A percentile compares a stretch with the other conserved stretches of the same genome.
Evolutionary conservation across 1,284 basidiomycete species (phyloP).

Genomic region (Prillingera fragicola): DNA sequence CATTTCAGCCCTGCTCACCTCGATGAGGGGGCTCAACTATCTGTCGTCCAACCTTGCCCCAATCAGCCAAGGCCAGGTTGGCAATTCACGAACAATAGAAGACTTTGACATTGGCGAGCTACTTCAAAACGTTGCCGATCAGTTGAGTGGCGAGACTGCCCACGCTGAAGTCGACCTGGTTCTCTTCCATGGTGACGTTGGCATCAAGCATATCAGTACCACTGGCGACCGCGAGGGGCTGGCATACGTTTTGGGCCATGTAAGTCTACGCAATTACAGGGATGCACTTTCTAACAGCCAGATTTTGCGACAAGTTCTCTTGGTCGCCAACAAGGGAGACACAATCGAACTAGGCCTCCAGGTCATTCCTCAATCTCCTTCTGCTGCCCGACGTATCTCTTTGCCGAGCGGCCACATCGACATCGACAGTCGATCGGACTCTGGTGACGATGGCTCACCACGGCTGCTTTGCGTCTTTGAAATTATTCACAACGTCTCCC

Average conservation of each 20-base stretch:
- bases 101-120: constrained; percentile 64
- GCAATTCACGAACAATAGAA: constrained; percentile 19
- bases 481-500: constrained; percentile 50
- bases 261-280: constrained; percentile 50
- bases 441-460: background rate
- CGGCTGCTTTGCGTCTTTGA: constrained; percentile 56
- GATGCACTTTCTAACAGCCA: constrained; percentile 48
- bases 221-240: constrained; percentile 77
- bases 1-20: constrained; percentile 77
- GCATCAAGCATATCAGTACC: constrained; percentile 74
- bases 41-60: constrained; percentile 65
- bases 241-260: constrained; percentile 72
- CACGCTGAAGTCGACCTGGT: constrained; percentile 78
- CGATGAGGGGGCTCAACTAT: constrained; percentile 86
- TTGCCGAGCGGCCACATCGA: constrained; percentile 15
- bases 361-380: constrained; percentile 51
- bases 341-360: constrained; percentile 84
- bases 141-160: constrained; percentile 74
- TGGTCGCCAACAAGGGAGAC: constrained; percentile 63
- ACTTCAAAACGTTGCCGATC: constrained; percentile 72
- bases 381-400: constrained; percentile 30
- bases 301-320: constrained; percentile 78
- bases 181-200: constrained; percentile 77
- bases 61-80: constrained; percentile 23
- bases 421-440: constrained; percentile 6